Evolutionary conservation across 2,329 filamentous ascomycete species (phyloP), one percentile per base, ranked within the genome.

Genomic region (Colletotrichum sansevieriae): DNA sequence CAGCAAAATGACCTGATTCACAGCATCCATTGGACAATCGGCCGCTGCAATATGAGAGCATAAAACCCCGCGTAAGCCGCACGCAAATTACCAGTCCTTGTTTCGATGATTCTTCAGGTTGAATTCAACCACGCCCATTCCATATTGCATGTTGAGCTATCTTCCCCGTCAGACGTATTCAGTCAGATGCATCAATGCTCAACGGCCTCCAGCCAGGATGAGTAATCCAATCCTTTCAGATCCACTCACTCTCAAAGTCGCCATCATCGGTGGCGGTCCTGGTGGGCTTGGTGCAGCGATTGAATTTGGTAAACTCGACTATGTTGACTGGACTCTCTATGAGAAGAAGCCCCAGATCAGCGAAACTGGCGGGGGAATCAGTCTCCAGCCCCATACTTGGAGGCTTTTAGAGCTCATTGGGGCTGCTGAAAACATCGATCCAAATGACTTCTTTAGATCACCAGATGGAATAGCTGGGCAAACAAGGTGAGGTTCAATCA

Each of bases 341-440:
- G 78, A 80, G 63, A 79, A 79, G 72, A 79, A 78, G 54, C 59
- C 74, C 5, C 71, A 76, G 29, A 76, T 81, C 62, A 79, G 78
- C 20, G 79, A 80, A 60, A 78, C 76, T 0, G 78, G 79, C 7
- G 78, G 76, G 4, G 79, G 79, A n/a, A 79, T 81, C 56, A 78
- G 75, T 33, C 63, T 80, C 5, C 78, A 79, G 47, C 72, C 68
- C 1, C 74, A 79, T 46, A 80, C 78, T 1, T 80, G 78, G 78
- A 75, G 75, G 11, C 71, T 80, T 64, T 73, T 80, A 5, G 75
- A 77, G 66, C 71, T 72, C 52, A 74, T 77, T 9, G 78, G 76
- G 2, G 75, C 75, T 11, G 74, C 78, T 3, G 75, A 77, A 25
- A 75, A 77, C 35, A 75, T 78, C 7, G 70, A 75, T 12, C 72